Conservation (phyloP, 2,329 filamentous ascomycete species). For the Colletotrichum kahawae region DNA sequence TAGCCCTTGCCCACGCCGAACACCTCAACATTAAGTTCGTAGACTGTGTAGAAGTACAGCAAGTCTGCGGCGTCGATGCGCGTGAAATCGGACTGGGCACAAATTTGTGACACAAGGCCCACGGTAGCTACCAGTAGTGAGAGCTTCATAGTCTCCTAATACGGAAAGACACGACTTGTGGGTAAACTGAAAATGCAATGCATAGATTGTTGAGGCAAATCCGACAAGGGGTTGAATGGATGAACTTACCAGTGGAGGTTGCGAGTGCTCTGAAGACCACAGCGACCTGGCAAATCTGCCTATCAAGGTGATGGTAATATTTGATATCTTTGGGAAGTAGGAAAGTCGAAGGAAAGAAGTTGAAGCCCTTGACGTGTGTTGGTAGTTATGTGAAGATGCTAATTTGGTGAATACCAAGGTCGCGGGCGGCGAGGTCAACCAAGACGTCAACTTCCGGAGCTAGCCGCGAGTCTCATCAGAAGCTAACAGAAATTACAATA, state of each 20-base stretch:
- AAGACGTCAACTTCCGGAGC: not conserved
- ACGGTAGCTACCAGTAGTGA: not conserved
- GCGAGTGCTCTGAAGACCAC: not conserved
- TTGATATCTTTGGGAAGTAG: not conserved
- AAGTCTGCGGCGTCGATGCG: not conserved
- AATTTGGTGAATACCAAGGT: not conserved
- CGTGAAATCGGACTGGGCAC: not conserved
- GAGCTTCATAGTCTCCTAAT: not conserved
- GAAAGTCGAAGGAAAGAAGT: not conserved
- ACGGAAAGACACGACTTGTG: not conserved
- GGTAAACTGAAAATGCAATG: not conserved
- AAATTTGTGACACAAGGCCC: not conserved
- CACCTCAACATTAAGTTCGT: not conserved
- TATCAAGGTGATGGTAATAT: not conserved
- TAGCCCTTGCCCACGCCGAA: not conserved
- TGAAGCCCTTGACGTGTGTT: not conserved
- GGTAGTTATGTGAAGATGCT: not conserved
- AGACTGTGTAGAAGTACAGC: not conserved
- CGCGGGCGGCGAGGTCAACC: not conserved
- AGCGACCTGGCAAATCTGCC: not conserved
- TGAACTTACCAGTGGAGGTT: not conserved
- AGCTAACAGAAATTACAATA: not conserved
- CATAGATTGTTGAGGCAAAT: too few species aligned
- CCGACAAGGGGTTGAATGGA: not conserved
- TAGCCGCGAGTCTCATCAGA: not conserved